phyloP scores from a whole-genome alignment of 805 yeast species.

The Yamadazyma olivae region DNA sequence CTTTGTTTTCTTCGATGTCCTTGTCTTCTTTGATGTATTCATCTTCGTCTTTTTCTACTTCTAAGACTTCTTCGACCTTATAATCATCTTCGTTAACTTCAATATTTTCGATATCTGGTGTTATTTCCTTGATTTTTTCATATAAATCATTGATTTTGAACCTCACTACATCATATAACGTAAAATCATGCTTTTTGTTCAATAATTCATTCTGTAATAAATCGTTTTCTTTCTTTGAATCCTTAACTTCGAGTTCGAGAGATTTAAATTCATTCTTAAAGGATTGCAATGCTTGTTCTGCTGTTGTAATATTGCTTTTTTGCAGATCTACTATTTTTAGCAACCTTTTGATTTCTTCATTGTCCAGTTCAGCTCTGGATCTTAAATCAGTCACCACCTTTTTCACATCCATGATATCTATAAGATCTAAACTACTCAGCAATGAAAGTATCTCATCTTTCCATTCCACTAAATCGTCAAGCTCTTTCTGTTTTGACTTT shows the following conservation, averaged over 20 bases:
- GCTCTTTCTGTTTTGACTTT: background rate
- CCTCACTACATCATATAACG: constrained; percentile 11
- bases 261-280: background rate
- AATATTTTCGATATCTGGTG: constrained; percentile 9
- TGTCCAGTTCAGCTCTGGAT: background rate
- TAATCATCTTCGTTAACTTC: constrained; percentile 9
- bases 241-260: constrained; percentile 1
- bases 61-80: constrained; percentile 1
- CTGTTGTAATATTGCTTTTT: background rate
- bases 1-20: constrained; percentile 1
- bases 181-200: background rate
- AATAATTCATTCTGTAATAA: background rate
- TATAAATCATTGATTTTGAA: constrained; percentile 5
- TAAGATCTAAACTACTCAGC: background rate
- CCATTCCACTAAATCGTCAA: background rate
- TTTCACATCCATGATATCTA: background rate
- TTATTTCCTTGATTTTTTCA: constrained; percentile 6
- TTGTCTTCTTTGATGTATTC: background rate
- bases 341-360: background rate
- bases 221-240: constrained; percentile 1
- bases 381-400: background rate
- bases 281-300: background rate
- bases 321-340: background rate
- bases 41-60: constrained; percentile 1
- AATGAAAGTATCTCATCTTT: background rate